phyloP scores from a whole-genome alignment of 495 filamentous ascomycete genomes.

The Paragyromitra xinjiangensis region DNA sequence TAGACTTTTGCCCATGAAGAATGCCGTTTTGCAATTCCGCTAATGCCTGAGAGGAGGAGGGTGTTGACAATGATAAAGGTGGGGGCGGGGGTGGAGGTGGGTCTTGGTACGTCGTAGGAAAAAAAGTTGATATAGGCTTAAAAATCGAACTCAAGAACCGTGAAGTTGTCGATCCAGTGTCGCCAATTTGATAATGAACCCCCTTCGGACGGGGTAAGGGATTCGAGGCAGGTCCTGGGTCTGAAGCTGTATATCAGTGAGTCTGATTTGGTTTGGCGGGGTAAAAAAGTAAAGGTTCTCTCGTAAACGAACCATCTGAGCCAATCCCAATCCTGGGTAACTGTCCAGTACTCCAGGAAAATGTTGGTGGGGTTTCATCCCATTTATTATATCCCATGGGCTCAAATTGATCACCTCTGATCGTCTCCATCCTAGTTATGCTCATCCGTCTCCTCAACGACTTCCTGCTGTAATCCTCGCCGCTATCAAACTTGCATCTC shows the following conservation, averaged over 20 bases:
- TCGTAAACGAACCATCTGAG: conserved; percentile 15
- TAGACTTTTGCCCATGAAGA: conserved; percentile 6
- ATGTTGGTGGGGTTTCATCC: conserved; percentile 49
- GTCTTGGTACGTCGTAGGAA: not conserved
- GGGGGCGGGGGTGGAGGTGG: conserved; percentile 17
- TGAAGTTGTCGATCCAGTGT: conserved; percentile 36
- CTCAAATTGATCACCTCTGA: conserved; percentile 6
- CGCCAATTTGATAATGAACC: conserved; percentile 34
- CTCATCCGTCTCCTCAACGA: conserved; percentile 37
- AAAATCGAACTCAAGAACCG: conserved; percentile 42
- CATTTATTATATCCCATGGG: conserved; percentile 21
- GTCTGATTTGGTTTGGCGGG: not conserved
- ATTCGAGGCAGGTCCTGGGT: not conserved
- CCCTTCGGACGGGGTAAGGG: conserved; percentile 13
- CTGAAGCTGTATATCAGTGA: not conserved
- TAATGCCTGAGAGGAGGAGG: conserved; percentile 7
- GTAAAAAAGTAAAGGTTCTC: conserved; percentile 3
- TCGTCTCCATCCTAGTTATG: conserved; percentile 8
- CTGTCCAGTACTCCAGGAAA: conserved; percentile 39
- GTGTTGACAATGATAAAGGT: conserved; percentile 18
- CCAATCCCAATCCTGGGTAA: not conserved
- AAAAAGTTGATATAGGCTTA: conserved; percentile 35
- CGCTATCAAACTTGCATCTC: conserved; percentile 30
- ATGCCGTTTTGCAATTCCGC: conserved; percentile 18
- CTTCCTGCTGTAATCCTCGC: conserved; percentile 37